Percentiles rank a stretch among this genome's conserved stretches.
Evolutionary conservation across 108 stramenopile genomes (phyloP).

Genomic region (Bacterosira constricta): DNA sequence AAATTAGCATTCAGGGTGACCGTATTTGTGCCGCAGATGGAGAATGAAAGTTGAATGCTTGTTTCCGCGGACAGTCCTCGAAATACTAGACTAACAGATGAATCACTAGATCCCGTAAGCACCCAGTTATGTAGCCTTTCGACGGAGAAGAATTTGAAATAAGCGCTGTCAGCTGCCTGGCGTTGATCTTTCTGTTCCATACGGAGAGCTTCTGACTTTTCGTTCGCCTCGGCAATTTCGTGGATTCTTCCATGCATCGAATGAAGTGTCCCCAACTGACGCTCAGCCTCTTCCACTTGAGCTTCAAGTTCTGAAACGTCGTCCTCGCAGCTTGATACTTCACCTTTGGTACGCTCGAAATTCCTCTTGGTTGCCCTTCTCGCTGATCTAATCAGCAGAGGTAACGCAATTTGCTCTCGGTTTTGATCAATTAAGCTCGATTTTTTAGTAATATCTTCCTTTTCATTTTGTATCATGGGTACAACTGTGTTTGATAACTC

Average conservation of each 20-base stretch:
- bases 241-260: neutral
- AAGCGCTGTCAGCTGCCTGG: constrained; percentile 38
- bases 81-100: constrained; percentile 33
- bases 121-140: constrained; percentile 60
- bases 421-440: constrained; percentile 16
- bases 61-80: constrained; percentile 33
- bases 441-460: constrained; percentile 19
- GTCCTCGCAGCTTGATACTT: constrained; percentile 29
- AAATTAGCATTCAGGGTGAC: constrained; percentile 22
- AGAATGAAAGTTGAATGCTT: constrained; percentile 39
- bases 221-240: constrained; percentile 15
- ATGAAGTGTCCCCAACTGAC: constrained; percentile 12
- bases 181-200: neutral
- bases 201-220: constrained; percentile 21
- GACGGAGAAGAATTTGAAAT: constrained; percentile 51
- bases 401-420: constrained; percentile 33
- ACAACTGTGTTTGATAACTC: constrained; percentile 21
- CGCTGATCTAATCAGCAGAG: constrained; percentile 27
- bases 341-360: constrained; percentile 29
- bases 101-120: constrained; percentile 29
- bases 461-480: constrained; percentile 7
- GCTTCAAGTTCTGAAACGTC: constrained; percentile 45
- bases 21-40: constrained; percentile 13
- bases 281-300: constrained; percentile 33
- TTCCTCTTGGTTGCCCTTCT: constrained; percentile 42